Evolutionary conservation across 768 basidiomycete species (phyloP), one percentile per base, ranked within the genome.

Genomic region (Pholiota conissans): DNA sequence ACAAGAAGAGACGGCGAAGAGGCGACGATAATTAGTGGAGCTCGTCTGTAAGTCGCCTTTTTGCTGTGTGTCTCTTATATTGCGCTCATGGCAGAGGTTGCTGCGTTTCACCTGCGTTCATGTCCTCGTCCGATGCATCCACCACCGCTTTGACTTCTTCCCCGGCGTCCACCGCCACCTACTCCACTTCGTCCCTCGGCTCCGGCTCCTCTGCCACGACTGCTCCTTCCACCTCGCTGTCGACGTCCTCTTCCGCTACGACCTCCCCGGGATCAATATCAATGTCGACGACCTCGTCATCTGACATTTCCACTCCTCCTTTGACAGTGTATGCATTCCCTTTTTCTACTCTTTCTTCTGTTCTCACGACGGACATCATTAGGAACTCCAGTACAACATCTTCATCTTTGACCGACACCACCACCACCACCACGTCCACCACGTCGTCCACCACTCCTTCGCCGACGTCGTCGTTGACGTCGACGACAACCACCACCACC

Each of bases 141-240:
- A 48, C 60, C 14, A 56, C 62, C 46, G 32, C 61, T 50, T 28
- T 58, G 28, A 46, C 66, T 40, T 60, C 55, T 6, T 58, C 59
- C 55, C 63, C 67, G 24, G 20, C 62, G 11, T 58, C 67, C 1
- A 63, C 61, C 24, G 46, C 73, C 13, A 61, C 64, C 42, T 35
- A 61, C 29, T 53, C 66, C 37, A 46, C 69, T n/a, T 63, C 56
- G 32, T 56, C 71, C n/a, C 18, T 61, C 32, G 59, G 59, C 29
- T 18, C 55, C 64, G 39, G 65, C 7, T 60, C 69, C 16, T 52
- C 68, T n/a, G 40, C 65, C 26, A 34, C 58, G 26, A 39, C 47
- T 14, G 30, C 58, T 6, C 14, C 58, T 58, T 57, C 20, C 30
- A 69, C 22, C 56, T 64, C 55, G 60, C 58, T 34, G 49, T 56